phyloP scores from a whole-genome alignment of 345 rosid genomes.

The Arabidopsis suecica region DNA sequence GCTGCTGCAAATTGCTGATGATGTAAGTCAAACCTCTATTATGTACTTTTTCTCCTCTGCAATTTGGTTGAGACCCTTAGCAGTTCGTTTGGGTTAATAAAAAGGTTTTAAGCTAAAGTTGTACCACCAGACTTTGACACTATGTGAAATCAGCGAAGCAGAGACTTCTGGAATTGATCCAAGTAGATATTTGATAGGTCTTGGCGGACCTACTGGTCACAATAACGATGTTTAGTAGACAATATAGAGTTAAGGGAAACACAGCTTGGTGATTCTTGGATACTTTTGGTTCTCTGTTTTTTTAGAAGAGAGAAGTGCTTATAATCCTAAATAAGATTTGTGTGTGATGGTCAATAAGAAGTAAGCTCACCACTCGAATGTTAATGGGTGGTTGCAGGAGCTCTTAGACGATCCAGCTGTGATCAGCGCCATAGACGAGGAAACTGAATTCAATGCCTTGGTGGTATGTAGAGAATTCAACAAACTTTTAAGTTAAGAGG shows the following conservation, averaged over 20 bases:
- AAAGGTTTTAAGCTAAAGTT: slow-evolving; percentile 11
- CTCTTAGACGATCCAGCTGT: slow-evolving; percentile 82
- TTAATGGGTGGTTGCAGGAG: slow-evolving; percentile 56
- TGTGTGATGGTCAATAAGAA: slow-evolving; percentile 9
- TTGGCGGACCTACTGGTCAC: background rate
- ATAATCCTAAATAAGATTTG: background rate
- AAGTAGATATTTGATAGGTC: background rate
- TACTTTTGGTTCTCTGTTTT: background rate
- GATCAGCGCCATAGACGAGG: slow-evolving; percentile 80
- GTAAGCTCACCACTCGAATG: slow-evolving; percentile 13
- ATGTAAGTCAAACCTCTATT: slow-evolving; percentile 59
- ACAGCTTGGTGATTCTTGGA: slow-evolving; percentile 1
- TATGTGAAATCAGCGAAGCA: background rate
- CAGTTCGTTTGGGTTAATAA: background rate
- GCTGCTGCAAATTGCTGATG: slow-evolving; percentile 82
- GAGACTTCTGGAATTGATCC: slow-evolving; percentile 3
- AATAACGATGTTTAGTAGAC: slow-evolving; percentile 6
- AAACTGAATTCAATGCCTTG: slow-evolving; percentile 89
- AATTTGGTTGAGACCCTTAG: background rate
- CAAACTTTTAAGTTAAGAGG: background rate
- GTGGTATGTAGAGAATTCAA: slow-evolving; percentile 63
- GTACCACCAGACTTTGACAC: background rate
- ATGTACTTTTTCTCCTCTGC: background rate
- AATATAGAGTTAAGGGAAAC: background rate
- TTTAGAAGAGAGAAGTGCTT: background rate